A percentile compares a stretch with the other conserved stretches of the same genome.
These are phyloP conservation scores for Epichloe sibirici DNA, from an alignment of 2,329 filamentous ascomycete genomes.

Conservation along the genomic window DNA sequence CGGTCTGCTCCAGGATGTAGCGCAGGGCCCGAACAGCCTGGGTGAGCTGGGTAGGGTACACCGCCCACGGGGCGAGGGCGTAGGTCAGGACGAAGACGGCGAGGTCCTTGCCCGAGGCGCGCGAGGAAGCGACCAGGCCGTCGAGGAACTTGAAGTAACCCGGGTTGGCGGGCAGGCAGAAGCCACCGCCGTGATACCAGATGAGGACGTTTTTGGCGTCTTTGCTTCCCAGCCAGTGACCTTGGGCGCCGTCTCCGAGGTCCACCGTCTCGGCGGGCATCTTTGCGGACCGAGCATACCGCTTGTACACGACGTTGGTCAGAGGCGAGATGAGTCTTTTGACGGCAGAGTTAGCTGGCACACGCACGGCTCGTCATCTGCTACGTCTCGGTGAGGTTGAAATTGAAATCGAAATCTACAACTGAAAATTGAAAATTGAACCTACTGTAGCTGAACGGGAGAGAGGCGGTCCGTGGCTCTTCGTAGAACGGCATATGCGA, in stretches of 20 bases:
- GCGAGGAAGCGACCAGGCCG: slow-evolving; percentile 7
- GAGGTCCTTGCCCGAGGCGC: slow-evolving; percentile 7
- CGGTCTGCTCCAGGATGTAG: slow-evolving; percentile 8
- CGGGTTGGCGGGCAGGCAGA: slow-evolving; percentile 11
- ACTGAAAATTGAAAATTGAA: too few species aligned
- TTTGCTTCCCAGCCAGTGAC: slow-evolving; percentile 13
- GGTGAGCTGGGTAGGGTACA: slow-evolving; percentile 12
- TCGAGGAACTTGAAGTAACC: slow-evolving; percentile 11
- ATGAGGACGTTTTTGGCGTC: slow-evolving; percentile 12
- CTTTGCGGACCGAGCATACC: slow-evolving; percentile 8
- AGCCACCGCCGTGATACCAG: slow-evolving; percentile 15
- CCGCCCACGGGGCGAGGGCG: slow-evolving; percentile 10
- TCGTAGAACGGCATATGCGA: slow-evolving; percentile 12
- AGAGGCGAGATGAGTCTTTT: slow-evolving; percentile 9
- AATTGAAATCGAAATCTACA: not conserved
- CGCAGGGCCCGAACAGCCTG: slow-evolving; percentile 12
- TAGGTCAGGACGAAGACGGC: slow-evolving; percentile 12
- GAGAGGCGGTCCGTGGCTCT: slow-evolving; percentile 9
- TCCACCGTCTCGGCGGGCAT: slow-evolving; percentile 10
- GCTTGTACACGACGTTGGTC: slow-evolving; percentile 10
- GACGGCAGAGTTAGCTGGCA: not conserved
- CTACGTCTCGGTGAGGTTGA: not conserved
- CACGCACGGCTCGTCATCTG: not conserved
- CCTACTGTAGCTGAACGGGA: slow-evolving; percentile 11
- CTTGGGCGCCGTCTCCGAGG: slow-evolving; percentile 9